Percentiles rank a stretch among this genome's conserved stretches.
These are phyloP conservation scores for Cryptococcus sp. DNA, from an alignment of 1,284 basidiomycete genomes.

Conservation along the genomic window DNA sequence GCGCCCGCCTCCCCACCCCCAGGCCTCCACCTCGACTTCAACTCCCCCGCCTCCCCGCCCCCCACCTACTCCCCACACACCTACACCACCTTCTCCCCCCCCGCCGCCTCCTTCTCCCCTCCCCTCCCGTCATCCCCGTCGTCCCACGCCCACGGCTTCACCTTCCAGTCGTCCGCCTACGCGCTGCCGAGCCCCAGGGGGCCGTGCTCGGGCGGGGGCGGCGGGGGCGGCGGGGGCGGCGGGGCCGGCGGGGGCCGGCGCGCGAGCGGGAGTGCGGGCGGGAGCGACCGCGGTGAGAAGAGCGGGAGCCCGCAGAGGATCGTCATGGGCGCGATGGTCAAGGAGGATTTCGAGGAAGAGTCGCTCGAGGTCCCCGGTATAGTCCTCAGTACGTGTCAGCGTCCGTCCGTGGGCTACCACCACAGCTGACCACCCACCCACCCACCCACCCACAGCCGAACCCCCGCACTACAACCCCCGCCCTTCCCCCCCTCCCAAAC, in stretches of 20 bases:
- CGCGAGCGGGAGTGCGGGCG: no score
- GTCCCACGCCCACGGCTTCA: background rate
- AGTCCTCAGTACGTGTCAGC: slow-evolving; percentile 20
- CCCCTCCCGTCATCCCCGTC: background rate
- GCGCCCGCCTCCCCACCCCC: background rate
- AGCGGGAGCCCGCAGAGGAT: slow-evolving; percentile 5
- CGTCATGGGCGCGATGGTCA: slow-evolving; percentile 19
- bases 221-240: no score
- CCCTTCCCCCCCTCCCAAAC: slow-evolving; percentile 23
- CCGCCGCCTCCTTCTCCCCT: background rate
- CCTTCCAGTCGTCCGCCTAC: background rate
- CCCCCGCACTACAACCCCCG: slow-evolving; percentile 14
- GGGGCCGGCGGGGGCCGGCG: no score
- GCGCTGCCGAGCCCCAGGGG: slow-evolving; percentile 3
- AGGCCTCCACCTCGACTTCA: slow-evolving; percentile 16
- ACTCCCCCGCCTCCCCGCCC: slow-evolving; percentile 13
- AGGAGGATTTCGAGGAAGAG: slow-evolving; percentile 5
- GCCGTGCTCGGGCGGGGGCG: background rate
- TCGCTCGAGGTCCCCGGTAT: slow-evolving; percentile 24
- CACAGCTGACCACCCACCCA: background rate
- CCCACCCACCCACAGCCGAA: slow-evolving; percentile 13
- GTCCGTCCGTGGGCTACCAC: background rate
- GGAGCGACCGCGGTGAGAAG: background rate
- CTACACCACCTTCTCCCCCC: slow-evolving; percentile 1
- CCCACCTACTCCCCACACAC: slow-evolving; percentile 14